Conservation (phyloP, 768 basidiomycete species). For the Leccinum longicurvipes region DNA sequence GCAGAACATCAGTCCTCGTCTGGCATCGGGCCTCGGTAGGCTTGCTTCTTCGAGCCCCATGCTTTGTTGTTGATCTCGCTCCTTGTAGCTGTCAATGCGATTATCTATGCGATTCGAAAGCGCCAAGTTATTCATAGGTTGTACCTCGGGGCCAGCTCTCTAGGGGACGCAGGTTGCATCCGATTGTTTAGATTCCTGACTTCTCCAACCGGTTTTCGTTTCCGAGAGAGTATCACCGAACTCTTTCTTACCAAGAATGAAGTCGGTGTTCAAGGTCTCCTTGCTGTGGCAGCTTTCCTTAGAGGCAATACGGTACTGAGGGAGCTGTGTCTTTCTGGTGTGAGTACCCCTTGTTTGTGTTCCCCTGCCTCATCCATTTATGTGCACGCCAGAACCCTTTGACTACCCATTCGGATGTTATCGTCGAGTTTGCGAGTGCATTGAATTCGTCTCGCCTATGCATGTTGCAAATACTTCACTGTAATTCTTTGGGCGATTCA, state of each 20-base stretch:
- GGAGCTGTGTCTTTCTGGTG: constrained; percentile 56
- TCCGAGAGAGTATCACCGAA: constrained; percentile 42
- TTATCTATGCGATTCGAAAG: constrained; percentile 45
- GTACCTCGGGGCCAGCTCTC: constrained; percentile 51
- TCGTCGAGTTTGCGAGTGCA: constrained; percentile 42
- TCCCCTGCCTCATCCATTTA: constrained; percentile 11
- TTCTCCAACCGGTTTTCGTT: constrained; percentile 44
- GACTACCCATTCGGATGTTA: constrained; percentile 34
- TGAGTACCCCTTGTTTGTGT: constrained; percentile 31
- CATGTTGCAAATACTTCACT: constrained; percentile 49
- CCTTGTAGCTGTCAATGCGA: constrained; percentile 45
- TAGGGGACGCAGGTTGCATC: constrained; percentile 56
- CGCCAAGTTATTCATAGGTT: constrained; percentile 51
- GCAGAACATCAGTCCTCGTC: constrained; percentile 26
- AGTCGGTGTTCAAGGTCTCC: constrained; percentile 54
- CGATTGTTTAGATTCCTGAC: constrained; percentile 52
- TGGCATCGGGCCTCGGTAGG: constrained; percentile 29
- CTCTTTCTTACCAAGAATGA: constrained; percentile 56
- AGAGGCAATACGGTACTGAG: constrained; percentile 43
- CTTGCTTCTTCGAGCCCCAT: background rate
- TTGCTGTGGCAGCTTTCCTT: constrained; percentile 52
- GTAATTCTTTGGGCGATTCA: constrained; percentile 45
- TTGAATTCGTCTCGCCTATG: constrained; percentile 54
- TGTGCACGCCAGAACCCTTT: constrained; percentile 38
- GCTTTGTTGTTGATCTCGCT: background rate